Evolutionary conservation across 1,139 yeast genomes (phyloP).

Genomic region (Sugiyamaella novakii): DNA sequence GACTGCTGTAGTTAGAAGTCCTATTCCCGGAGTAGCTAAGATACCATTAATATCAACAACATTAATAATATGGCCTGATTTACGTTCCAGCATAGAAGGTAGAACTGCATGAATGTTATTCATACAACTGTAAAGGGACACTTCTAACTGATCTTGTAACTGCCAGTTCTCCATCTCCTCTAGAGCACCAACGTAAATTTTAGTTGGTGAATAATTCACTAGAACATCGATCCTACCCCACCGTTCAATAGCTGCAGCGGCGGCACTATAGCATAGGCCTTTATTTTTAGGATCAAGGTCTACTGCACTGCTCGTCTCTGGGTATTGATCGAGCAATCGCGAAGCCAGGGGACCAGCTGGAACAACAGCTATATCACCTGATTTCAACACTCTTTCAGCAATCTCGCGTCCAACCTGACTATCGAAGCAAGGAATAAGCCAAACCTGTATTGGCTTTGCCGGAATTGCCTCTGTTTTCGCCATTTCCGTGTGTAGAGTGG

Average conservation of each 20-base stretch:
- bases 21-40: constrained; percentile 39
- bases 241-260: constrained; percentile 31
- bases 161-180: constrained; percentile 40
- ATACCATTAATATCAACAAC: constrained; percentile 40
- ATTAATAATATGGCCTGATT: constrained; percentile 39
- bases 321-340: constrained; percentile 23
- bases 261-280: constrained; percentile 38
- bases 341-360: constrained; percentile 25
- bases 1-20: constrained; percentile 37
- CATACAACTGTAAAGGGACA: constrained; percentile 36
- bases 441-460: constrained; percentile 25
- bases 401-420: constrained; percentile 29
- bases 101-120: constrained; percentile 38
- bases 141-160: constrained; percentile 38
- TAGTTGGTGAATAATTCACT: constrained; percentile 25
- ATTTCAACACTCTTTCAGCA: constrained; percentile 28
- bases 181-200: constrained; percentile 36
- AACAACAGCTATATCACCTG: constrained; percentile 32
- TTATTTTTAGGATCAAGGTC: constrained; percentile 32
- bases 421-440: constrained; percentile 32
- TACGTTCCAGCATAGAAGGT: constrained; percentile 35
- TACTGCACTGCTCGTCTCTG: constrained; percentile 30
- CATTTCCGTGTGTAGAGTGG: too few relatives aligned
- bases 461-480: constrained; percentile 10
- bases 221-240: constrained; percentile 38